Evolutionary conservation across 768 basidiomycete genomes (phyloP).

Genomic region (Suillus occidentalis): DNA sequence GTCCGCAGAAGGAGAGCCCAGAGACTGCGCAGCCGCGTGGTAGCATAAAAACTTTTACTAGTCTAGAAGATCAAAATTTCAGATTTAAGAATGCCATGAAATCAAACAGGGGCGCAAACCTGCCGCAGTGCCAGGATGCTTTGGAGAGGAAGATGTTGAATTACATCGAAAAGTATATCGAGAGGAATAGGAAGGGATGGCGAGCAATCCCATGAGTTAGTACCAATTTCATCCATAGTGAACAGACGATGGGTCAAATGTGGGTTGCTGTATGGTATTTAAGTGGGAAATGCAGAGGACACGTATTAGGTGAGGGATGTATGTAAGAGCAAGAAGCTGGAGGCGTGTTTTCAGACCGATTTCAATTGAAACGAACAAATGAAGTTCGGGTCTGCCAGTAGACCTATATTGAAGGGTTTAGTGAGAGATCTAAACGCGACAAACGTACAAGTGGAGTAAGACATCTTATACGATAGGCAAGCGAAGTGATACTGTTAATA

Average conservation of each 20-base stretch:
- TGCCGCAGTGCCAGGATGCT: constrained; percentile 48
- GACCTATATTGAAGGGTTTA: neutral
- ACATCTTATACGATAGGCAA: constrained; percentile 6
- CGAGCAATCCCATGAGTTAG: constrained; percentile 9
- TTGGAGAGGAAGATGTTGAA: constrained; percentile 39
- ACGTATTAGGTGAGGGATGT: neutral
- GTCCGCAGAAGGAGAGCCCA: constrained; percentile 48
- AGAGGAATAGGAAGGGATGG: constrained; percentile 38
- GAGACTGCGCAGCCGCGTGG: constrained; percentile 48
- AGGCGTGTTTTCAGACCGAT: neutral
- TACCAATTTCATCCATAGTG: neutral
- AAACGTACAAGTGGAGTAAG: constrained; percentile 1
- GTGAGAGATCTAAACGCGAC: neutral
- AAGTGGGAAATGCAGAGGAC: neutral
- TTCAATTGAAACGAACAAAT: neutral
- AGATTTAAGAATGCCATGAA: neutral
- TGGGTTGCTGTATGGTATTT: neutral
- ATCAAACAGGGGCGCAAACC: constrained; percentile 33
- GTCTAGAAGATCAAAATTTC: constrained; percentile 36
- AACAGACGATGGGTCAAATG: neutral
- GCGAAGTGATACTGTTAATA: too few relatives aligned
- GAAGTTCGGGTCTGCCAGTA: constrained; percentile 4
- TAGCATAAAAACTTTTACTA: constrained; percentile 40
- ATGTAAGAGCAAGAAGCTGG: neutral
- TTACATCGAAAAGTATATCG: constrained; percentile 48